Evolutionary conservation across 2,329 filamentous ascomycete genomes (phyloP).

Genomic region (Neocucurbitaria cava): DNA sequence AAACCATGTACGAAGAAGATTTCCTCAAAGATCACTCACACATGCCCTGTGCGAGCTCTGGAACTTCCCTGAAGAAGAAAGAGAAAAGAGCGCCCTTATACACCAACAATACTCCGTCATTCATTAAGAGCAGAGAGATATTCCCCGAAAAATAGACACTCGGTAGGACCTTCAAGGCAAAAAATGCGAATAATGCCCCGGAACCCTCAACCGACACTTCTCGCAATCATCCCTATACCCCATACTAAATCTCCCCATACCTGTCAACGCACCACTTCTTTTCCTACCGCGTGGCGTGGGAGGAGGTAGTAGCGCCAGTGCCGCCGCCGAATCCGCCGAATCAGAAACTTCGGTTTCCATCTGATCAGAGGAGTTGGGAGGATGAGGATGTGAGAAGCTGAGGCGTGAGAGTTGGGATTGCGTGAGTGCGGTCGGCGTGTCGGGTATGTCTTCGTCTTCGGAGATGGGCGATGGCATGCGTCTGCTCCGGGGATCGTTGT

Average conservation of each 20-base stretch:
- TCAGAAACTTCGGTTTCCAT: constrained; percentile 38
- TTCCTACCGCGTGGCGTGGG: constrained; percentile 44
- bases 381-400: constrained; percentile 38
- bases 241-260: constrained; percentile 54
- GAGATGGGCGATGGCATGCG: constrained; percentile 52
- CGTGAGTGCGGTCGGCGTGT: constrained; percentile 46
- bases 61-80: too few relatives aligned
- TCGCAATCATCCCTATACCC: constrained; percentile 59
- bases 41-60: too few relatives aligned
- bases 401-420: constrained; percentile 49
- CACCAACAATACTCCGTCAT: too few relatives aligned
- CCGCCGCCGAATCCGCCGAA: too few relatives aligned
- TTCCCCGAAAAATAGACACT: too few relatives aligned
- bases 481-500: constrained; percentile 35
- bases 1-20: too few relatives aligned
- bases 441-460: constrained; percentile 48
- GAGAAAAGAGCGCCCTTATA: too few relatives aligned
- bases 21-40: too few relatives aligned
- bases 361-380: too few relatives aligned
- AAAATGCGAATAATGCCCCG: constrained; percentile 60
- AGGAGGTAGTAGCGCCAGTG: constrained; percentile 18
- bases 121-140: too few relatives aligned
- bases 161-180: too few relatives aligned
- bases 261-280: constrained; percentile 48
- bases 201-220: constrained; percentile 56